Evolutionary conservation across 2,329 filamentous ascomycete genomes (phyloP).

Genomic region (Fusarium caatingaense): DNA sequence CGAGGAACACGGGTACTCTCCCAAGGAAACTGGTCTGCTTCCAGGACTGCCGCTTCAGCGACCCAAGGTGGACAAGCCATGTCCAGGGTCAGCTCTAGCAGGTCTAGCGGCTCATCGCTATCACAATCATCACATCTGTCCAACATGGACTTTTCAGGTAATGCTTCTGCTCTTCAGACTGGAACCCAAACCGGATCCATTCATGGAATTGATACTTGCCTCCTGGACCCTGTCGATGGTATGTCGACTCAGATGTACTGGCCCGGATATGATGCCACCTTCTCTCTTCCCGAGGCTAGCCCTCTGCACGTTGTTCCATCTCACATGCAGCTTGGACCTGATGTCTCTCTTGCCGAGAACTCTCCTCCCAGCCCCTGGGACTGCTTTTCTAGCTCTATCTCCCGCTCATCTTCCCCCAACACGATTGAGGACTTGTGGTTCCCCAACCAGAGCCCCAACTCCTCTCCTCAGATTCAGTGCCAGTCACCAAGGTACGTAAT

Average conservation of each 20-base stretch:
- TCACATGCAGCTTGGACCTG: conserved; percentile 66
- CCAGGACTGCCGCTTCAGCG: conserved; percentile 50
- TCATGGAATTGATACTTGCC: conserved; percentile 63
- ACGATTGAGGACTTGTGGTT: conserved; percentile 63
- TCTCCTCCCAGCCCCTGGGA: conserved; percentile 66
- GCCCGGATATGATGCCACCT: conserved; percentile 57
- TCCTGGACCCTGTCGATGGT: conserved; percentile 61
- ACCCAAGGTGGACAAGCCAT: conserved; percentile 53
- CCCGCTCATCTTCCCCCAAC: conserved; percentile 63
- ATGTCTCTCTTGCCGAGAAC: conserved; percentile 59
- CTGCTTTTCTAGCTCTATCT: conserved; percentile 64
- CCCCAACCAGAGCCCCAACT: conserved; percentile 53
- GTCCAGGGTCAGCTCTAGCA: conserved; percentile 55
- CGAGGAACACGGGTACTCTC: conserved; percentile 60
- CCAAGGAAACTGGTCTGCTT: conserved; percentile 59
- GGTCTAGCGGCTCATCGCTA: conserved; percentile 58
- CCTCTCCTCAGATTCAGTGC: conserved; percentile 62
- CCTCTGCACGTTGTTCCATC: conserved; percentile 66
- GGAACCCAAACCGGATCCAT: conserved; percentile 54
- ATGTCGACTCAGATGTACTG: conserved; percentile 64
- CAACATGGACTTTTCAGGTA: conserved; percentile 65
- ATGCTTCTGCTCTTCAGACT: conserved; percentile 58
- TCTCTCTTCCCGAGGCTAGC: conserved; percentile 57
- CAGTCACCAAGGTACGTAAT: conserved; percentile 66
- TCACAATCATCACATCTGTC: conserved; percentile 64